Evolutionary conservation across 2,329 filamentous ascomycete species (phyloP), one percentile per base, ranked within the genome.

Genomic region (Cytospora piceicola): DNA sequence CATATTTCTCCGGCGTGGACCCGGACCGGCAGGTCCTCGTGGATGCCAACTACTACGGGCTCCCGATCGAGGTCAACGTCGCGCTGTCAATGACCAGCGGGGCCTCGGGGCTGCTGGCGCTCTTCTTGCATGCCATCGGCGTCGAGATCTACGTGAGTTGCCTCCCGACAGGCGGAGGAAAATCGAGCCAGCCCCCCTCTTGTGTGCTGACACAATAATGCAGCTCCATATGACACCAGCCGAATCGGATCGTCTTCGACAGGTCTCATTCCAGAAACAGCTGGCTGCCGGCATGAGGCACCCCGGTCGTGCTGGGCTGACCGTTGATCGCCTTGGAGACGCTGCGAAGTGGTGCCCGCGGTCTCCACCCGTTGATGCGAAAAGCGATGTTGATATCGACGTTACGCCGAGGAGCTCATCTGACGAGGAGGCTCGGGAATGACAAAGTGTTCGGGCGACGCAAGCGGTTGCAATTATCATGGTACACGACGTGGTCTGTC

Each of bases 221-320:
- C 79, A 87, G 75, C 73, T 88, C 27, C 75, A 72, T 3, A 72
- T 86, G 24, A 89, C 86, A 0, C 83, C 85, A 0, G 78, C 73
- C 15, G 86, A 89, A 70, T 75, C 76, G 0, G 77, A 86, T 54
- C 76, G 86, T 7, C 73, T 89, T 56, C 78, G 85, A 14, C 77
- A 79, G n/a, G 78, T 88, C 1, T 85, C 82, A 7, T 87, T 85
- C 69, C 80, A 85, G 71, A 77, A 81, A 53, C 85, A 89, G 69
- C 68, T 86, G 8, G 83, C 84, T 67, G 80, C 82, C 6, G 85
- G 85, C 0, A 79, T 83, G 73, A 77, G 72, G 53, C 76, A 79
- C n/a, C 80, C 85, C 0, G 83, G 82, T 0, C 77, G 77, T 27
- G 77, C 79, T 3, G 83, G 82, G 1, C 70, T 82, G 51, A 82